Conservation (phyloP, 192 early-diverging fungal species). For the Podila epicladia region DNA sequence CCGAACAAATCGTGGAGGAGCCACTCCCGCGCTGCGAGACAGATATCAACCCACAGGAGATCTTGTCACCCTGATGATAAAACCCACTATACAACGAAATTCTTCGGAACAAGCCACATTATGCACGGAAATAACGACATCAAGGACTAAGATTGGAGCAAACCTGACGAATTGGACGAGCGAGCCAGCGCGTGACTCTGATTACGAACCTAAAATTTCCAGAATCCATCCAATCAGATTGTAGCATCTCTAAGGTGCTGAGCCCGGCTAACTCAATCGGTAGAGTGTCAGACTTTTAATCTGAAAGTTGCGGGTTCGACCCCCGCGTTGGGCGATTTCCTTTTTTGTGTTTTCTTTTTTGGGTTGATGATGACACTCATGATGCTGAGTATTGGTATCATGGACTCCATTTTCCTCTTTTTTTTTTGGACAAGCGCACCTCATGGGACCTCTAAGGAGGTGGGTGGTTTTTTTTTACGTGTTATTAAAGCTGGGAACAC, state of each 20-base stretch:
- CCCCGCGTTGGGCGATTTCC: slow-evolving; percentile 32
- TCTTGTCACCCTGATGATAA: slow-evolving; percentile 14
- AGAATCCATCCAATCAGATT: not conserved
- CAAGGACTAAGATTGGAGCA: no score
- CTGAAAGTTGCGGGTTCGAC: slow-evolving; percentile 45
- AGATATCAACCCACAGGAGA: slow-evolving; percentile 43
- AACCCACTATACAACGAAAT: no score
- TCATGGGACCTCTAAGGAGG: no score
- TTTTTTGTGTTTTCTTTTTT: not conserved
- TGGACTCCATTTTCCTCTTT: not conserved
- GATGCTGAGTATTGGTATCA: not conserved
- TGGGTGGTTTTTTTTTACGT: no score
- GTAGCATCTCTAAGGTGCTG: not conserved
- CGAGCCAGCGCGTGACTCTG: no score
- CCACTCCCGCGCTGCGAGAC: slow-evolving; percentile 40
- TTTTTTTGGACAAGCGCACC: not conserved
- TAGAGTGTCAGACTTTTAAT: slow-evolving; percentile 49
- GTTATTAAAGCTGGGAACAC: no score
- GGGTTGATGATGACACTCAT: not conserved
- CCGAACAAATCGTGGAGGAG: slow-evolving; percentile 55
- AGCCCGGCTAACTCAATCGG: slow-evolving; percentile 6
- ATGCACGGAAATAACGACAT: no score
- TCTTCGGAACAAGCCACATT: no score
- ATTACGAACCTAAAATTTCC: no score
- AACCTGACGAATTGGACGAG: no score